Conservation (phyloP, 352 stramenopile species). For the Phytopythium montanum region DNA sequence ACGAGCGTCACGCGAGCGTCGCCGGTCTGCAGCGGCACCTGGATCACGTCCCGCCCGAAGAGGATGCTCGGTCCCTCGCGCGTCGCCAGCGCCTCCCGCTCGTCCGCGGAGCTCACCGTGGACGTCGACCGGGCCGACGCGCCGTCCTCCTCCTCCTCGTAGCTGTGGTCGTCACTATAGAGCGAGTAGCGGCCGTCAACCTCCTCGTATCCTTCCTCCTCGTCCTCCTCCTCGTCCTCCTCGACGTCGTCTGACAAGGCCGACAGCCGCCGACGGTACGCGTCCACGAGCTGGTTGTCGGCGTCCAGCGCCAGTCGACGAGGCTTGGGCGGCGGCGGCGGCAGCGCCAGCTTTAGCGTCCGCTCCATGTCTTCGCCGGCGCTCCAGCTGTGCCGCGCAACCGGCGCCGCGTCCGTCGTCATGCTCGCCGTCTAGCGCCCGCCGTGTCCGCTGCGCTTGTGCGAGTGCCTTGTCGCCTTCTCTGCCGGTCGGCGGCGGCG, state of each 20-base stretch:
- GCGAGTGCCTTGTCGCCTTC: not conserved
- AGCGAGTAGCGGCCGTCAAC: not conserved
- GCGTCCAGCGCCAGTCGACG: constrained; percentile 3
- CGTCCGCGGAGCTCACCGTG: constrained; percentile 23
- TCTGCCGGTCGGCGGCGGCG: no score
- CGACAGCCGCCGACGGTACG: not conserved
- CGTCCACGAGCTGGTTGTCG: not conserved
- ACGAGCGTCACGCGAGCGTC: constrained; percentile 68
- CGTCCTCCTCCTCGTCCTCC: not conserved
- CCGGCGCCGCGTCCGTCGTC: not conserved
- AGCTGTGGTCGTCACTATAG: not conserved
- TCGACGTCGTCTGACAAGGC: not conserved
- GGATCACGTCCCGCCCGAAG: constrained; percentile 69
- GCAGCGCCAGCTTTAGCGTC: constrained; percentile 15
- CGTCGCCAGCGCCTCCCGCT: constrained; percentile 13
- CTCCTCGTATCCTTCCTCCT: no score
- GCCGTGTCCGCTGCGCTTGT: no score
- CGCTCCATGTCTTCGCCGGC: not conserved
- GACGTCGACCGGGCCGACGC: constrained; percentile 22
- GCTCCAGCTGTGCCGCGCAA: not conserved
- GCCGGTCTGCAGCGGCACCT: constrained; percentile 59
- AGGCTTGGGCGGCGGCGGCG: constrained; percentile 13
- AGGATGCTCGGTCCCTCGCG: constrained; percentile 36
- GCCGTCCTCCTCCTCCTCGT: not conserved
- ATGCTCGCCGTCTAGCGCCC: not conserved